phyloP scores from a whole-genome alignment of 1,284 basidiomycete genomes.

The Phylloboletellus chloephorus region DNA sequence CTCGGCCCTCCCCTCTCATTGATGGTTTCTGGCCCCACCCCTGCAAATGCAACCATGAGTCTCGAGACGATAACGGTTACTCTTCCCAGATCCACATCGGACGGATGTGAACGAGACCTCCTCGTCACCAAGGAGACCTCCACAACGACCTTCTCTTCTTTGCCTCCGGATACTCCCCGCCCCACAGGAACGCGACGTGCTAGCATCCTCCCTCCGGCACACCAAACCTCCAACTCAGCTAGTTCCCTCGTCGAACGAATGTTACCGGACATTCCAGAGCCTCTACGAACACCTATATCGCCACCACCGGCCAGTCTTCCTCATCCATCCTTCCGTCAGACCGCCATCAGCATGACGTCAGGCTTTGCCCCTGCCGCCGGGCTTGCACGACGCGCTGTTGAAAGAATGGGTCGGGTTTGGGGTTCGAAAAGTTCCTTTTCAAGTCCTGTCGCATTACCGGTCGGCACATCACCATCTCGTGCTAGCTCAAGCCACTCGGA shows the following conservation, averaged over 20 bases:
- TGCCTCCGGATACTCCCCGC: constrained; percentile 15
- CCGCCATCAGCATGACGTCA: constrained; percentile 64
- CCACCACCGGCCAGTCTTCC: constrained; percentile 15
- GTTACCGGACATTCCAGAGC: constrained; percentile 31
- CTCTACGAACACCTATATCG: constrained; percentile 24
- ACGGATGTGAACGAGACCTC: constrained; percentile 26
- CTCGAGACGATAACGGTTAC: constrained; percentile 29
- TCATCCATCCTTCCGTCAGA: constrained; percentile 45
- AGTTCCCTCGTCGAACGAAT: constrained; percentile 23
- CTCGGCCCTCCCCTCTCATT: constrained; percentile 34
- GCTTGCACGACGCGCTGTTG: constrained; percentile 68
- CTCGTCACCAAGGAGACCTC: constrained; percentile 17
- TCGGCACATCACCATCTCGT: constrained; percentile 34
- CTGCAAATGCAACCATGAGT: constrained; percentile 30
- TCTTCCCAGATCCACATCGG: constrained; percentile 29
- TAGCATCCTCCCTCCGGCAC: constrained; percentile 14
- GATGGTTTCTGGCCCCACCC: constrained; percentile 25
- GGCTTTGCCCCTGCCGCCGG: constrained; percentile 64
- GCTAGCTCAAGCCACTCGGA: constrained; percentile 35
- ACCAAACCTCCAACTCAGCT: constrained; percentile 7
- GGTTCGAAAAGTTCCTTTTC: constrained; percentile 46
- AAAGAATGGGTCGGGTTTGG: constrained; percentile 64
- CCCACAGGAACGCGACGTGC: constrained; percentile 14
- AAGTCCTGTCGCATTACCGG: constrained; percentile 37
- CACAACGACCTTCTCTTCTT: constrained; percentile 18